phyloP scores from a whole-genome alignment of 257 asterid genomes.

The Plantago ovata region DNA sequence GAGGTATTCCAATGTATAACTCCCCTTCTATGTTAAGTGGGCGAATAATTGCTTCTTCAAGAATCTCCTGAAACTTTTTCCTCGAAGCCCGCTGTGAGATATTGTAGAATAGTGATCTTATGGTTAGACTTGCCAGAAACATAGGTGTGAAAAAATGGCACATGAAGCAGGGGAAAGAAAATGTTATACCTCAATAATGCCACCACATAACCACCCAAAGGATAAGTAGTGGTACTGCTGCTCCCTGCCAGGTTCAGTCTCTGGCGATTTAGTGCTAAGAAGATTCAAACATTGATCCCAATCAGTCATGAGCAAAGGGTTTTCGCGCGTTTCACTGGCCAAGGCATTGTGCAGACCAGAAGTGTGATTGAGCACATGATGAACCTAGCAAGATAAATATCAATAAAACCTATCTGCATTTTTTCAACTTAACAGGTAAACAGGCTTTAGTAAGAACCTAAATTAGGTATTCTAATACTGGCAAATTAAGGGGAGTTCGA shows the following conservation, averaged over 20 bases:
- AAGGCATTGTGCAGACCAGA: constrained; percentile 91
- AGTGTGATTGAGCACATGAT: constrained; percentile 97
- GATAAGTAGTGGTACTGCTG: constrained; percentile 86
- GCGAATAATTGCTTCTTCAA: constrained; percentile 73
- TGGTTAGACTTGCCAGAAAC: too few species aligned
- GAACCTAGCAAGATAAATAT: constrained; percentile 52
- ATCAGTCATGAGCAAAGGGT: constrained; percentile 69
- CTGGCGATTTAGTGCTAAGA: constrained; percentile 49
- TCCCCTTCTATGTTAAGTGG: constrained; percentile 85
- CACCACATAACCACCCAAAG: constrained; percentile 96
- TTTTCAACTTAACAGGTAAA: constrained; percentile 1
- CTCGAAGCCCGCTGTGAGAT: constrained; percentile 62
- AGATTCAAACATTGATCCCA: constrained; percentile 80
- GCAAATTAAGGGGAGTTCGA: too few species aligned
- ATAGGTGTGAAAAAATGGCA: not conserved
- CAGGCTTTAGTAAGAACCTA: constrained; percentile 8
- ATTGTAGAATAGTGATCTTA: not conserved
- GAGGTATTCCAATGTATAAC: constrained; percentile 95
- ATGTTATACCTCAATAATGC: constrained; percentile 81
- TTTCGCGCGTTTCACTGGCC: constrained; percentile 57
- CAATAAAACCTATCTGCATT: constrained; percentile 11
- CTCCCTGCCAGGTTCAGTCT: constrained; percentile 76
- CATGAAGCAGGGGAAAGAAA: not conserved
- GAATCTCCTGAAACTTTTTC: constrained; percentile 81
- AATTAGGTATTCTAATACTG: not conserved